Conservation (phyloP, 805 yeast genomes). For the Starmerella scarabaei region DNA sequence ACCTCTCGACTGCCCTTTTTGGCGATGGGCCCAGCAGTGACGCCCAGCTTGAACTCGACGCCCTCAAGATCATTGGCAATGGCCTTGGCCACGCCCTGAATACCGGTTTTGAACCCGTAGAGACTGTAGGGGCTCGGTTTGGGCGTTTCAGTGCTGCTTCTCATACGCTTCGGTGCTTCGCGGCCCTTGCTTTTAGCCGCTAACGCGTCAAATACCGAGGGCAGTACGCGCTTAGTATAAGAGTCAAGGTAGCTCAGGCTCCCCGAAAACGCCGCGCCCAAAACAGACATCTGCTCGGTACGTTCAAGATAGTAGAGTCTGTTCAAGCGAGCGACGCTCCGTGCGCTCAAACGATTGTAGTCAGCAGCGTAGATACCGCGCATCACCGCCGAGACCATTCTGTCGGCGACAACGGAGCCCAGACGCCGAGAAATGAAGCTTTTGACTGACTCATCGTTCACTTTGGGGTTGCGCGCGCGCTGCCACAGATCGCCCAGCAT, state of each 20-base stretch:
- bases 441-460: constrained; percentile 58
- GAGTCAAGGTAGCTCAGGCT: constrained; percentile 23
- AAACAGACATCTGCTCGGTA: constrained; percentile 37
- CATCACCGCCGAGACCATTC: constrained; percentile 64
- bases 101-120: constrained; percentile 22
- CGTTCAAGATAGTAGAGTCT: constrained; percentile 44
- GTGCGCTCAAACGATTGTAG: constrained; percentile 48
- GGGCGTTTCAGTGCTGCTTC: constrained; percentile 1
- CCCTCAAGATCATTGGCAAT: constrained; percentile 20
- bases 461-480: constrained; percentile 18
- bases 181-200: constrained; percentile 1
- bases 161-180: neutral
- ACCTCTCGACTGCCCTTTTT: constrained; percentile 5
- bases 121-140: constrained; percentile 15
- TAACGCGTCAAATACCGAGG: constrained; percentile 21
- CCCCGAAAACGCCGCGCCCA: constrained; percentile 35
- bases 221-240: constrained; percentile 20
- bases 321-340: constrained; percentile 41
- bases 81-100: constrained; percentile 21
- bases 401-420: constrained; percentile 39
- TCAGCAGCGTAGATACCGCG: constrained; percentile 94
- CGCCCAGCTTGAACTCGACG: constrained; percentile 19
- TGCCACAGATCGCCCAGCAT: constrained; percentile 28
- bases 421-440: constrained; percentile 57
- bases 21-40: constrained; percentile 9